A percentile compares a stretch with the other conserved stretches of the same genome.
Conservation (phyloP, 768 basidiomycete genomes). For the Leccinellum rugosiceps region DNA sequence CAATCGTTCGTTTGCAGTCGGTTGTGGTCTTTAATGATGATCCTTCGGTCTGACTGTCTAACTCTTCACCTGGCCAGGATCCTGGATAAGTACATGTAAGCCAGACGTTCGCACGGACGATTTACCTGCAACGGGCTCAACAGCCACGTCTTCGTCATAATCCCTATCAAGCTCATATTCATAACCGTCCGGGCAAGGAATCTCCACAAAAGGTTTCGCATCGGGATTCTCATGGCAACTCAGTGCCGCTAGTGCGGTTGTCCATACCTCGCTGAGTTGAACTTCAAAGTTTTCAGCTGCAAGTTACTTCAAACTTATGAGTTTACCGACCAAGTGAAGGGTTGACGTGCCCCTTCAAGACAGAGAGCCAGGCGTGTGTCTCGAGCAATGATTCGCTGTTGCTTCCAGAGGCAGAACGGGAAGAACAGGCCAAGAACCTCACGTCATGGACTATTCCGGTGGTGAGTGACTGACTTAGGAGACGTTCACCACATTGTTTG, state of each 20-base stretch:
- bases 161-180: constrained; percentile 27
- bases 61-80: constrained; percentile 3
- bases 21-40: background rate
- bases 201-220: background rate
- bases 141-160: constrained; percentile 16
- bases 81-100: background rate
- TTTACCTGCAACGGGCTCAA: constrained; percentile 4
- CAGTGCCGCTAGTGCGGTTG: background rate
- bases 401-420: background rate
- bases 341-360: constrained; percentile 9
- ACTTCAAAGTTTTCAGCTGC: constrained; percentile 9
- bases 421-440: constrained; percentile 14
- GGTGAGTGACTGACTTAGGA: constrained; percentile 12
- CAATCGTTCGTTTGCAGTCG: background rate
- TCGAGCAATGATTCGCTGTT: background rate
- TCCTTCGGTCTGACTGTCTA: background rate
- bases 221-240: background rate
- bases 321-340: constrained; percentile 6
- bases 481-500: constrained; percentile 2
- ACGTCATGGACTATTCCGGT: constrained; percentile 18
- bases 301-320: background rate
- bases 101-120: background rate
- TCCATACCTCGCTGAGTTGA: constrained; percentile 7
- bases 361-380: constrained; percentile 15
- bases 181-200: constrained; percentile 5